These are phyloP conservation scores for Cercospora nicotianae DNA, from an alignment of 2,329 filamentous ascomycete species.

Conservation along the genomic window DNA sequence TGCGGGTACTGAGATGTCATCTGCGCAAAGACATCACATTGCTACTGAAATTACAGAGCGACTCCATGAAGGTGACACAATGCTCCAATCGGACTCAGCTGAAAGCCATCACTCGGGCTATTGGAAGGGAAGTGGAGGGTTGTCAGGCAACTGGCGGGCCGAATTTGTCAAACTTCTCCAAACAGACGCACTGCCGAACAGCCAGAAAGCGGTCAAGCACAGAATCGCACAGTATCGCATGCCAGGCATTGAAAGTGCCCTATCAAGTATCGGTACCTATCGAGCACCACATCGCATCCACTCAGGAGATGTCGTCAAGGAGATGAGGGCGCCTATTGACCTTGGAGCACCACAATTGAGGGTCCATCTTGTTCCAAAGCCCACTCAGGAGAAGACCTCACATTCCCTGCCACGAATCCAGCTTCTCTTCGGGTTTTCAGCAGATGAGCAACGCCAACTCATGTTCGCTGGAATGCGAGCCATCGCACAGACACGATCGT, in stretches of 20 bases:
- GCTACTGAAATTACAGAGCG: background rate
- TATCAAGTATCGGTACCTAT: conserved; percentile 6
- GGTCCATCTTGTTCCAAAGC: conserved; percentile 7
- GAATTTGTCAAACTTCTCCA: background rate
- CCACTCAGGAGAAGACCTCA: background rate
- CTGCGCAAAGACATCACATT: background rate
- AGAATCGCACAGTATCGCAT: background rate
- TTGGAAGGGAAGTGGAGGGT: background rate
- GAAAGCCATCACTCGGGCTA: background rate
- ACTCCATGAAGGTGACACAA: background rate
- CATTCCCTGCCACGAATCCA: conserved; percentile 18
- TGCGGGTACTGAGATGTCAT: background rate
- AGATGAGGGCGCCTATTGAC: background rate
- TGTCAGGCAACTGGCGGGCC: background rate
- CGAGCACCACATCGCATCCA: background rate
- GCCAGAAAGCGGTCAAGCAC: background rate
- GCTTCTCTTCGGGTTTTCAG: conserved; percentile 22
- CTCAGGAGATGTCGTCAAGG: background rate
- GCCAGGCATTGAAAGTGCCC: conserved; percentile 1
- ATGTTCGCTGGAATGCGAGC: conserved; percentile 19
- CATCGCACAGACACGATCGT: conserved; percentile 20
- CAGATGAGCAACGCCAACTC: conserved; percentile 4
- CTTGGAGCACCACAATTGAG: background rate
- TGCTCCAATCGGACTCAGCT: background rate
- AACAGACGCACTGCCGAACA: background rate